Evolutionary conservation across 2,329 filamentous ascomycete genomes (phyloP), one percentile per base, ranked within the genome.

Genomic region (Pseudodiploospora longispora): DNA sequence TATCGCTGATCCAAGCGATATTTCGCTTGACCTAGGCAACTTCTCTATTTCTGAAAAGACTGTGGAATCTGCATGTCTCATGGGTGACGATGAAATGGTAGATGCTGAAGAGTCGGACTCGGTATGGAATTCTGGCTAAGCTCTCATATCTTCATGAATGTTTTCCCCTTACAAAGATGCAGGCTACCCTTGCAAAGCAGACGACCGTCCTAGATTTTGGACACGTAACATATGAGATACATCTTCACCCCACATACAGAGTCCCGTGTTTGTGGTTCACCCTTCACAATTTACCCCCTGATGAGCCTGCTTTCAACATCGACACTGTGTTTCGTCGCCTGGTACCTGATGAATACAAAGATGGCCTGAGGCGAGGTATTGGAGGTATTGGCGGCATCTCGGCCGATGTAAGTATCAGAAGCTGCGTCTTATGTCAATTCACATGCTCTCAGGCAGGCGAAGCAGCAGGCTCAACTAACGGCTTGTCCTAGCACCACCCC

Each of bases 181-280:
- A 77, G 71, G 69, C 68, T 36, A 65, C 61, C 36, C 53, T 75
- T 31, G 48, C 57, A 30, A 65, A 55, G 41, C 55, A 55, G 12
- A 51, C 52, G 30, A 50, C 55, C 37, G 55, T 50, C 39, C 56
- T 59, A 46, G 65, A 63, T 47, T 59, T 61, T 50, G 66, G 67
- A 44, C 67, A 72, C 54, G 78, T 86, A 52, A 73, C 76, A 48
- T 90, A 89, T 66, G 82, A 88, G 61, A 79, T 90, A 55, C 75
- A 87, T 56, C 71, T 85, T 48, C 87, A 88, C 54, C 78, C 82
- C 44, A 85, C 82, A 45, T 91, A 90, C 64, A 75, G 75, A 49
- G 77, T 83, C 38, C 86, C 86, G 6, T 85, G 85, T 47, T 71
- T 90, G 44, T 90, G 85, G 77, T 88, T 91, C 67, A 77, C 70